A percentile compares a stretch with the other conserved stretches of the same genome.
phyloP scores from a whole-genome alignment of 768 basidiomycete species.

The Sarcodon sp. region DNA sequence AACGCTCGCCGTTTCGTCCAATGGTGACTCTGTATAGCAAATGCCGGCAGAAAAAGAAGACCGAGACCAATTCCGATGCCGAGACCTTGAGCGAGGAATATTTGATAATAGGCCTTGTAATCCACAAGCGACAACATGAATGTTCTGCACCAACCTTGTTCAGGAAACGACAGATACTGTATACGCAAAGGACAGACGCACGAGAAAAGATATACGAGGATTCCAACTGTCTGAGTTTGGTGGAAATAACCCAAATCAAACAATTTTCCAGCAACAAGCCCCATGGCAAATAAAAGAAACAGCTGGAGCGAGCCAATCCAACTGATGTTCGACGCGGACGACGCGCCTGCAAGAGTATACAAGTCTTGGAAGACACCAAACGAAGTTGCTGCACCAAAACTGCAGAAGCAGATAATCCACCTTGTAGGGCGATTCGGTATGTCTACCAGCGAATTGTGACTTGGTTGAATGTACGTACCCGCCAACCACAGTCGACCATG shows the following conservation, averaged over 20 bases:
- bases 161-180: slow-evolving; percentile 29
- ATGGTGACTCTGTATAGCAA: slow-evolving; percentile 32
- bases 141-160: slow-evolving; percentile 12
- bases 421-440: not conserved
- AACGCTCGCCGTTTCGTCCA: slow-evolving; percentile 29
- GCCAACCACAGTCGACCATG: no score
- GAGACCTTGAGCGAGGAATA: slow-evolving; percentile 44
- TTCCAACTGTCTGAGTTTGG: slow-evolving; percentile 14
- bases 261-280: slow-evolving; percentile 25
- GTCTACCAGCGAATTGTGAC: no score
- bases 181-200: not conserved
- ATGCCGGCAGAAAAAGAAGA: slow-evolving; percentile 35
- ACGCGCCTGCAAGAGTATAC: not conserved
- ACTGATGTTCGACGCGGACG: slow-evolving; percentile 13
- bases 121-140: slow-evolving; percentile 32
- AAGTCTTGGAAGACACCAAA: slow-evolving; percentile 4
- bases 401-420: slow-evolving; percentile 1
- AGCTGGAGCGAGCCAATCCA: slow-evolving; percentile 40
- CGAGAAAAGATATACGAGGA: slow-evolving; percentile 1
- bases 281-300: slow-evolving; percentile 29
- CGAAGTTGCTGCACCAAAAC: slow-evolving; percentile 1
- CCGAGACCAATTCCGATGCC: slow-evolving; percentile 41
- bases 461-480: no score
- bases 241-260: slow-evolving; percentile 39
- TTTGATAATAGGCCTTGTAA: slow-evolving; percentile 27